Percentiles rank a stretch among this genome's conserved stretches.
Conservation (phyloP, 2,329 filamentous ascomycete genomes). For the Alternaria sp. region DNA sequence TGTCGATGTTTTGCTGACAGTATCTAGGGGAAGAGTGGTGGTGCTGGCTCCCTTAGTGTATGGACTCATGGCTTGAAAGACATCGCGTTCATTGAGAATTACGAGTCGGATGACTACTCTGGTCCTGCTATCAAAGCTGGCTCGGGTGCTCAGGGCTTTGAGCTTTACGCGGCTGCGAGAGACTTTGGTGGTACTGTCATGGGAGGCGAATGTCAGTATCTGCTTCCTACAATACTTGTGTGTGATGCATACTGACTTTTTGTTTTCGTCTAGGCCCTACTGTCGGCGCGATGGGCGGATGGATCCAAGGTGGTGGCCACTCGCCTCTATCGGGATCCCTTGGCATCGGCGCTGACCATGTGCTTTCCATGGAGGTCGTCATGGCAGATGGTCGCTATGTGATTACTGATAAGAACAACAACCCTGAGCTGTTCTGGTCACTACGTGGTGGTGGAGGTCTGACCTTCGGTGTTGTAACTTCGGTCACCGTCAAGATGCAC, state of each 20-base stretch:
- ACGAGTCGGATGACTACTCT: conserved; percentile 33
- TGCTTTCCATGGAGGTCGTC: conserved; percentile 35
- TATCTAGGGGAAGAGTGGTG: conserved; percentile 27
- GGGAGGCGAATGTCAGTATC: conserved; percentile 32
- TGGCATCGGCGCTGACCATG: conserved; percentile 43
- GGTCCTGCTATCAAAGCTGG: conserved; percentile 40
- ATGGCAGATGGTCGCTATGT: conserved; percentile 35
- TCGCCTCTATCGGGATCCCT: conserved; percentile 59
- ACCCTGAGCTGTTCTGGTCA: conserved; percentile 7
- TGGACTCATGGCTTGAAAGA: conserved; percentile 43
- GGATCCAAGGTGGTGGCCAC: conserved; percentile 60
- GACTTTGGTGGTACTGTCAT: conserved; percentile 31
- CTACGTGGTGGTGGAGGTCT: not conserved
- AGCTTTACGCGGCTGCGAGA: conserved; percentile 38
- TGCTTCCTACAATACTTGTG: not conserved
- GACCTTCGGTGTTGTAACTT: conserved; percentile 3
- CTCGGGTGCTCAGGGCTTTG: conserved; percentile 39
- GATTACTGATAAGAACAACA: conserved; percentile 29
- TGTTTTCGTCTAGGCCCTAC: conserved; percentile 33
- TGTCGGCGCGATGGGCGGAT: conserved; percentile 58
- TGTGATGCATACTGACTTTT: conserved; percentile 8
- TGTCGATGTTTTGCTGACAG: not conserved
- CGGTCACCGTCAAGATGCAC: not conserved
- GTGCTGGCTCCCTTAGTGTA: conserved; percentile 32
- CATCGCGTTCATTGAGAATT: conserved; percentile 31